Percentiles rank a stretch among this genome's conserved stretches.
Evolutionary conservation across 371 early-diverging fungal genomes (phyloP).

Genomic region (Batkoa obscura): DNA sequence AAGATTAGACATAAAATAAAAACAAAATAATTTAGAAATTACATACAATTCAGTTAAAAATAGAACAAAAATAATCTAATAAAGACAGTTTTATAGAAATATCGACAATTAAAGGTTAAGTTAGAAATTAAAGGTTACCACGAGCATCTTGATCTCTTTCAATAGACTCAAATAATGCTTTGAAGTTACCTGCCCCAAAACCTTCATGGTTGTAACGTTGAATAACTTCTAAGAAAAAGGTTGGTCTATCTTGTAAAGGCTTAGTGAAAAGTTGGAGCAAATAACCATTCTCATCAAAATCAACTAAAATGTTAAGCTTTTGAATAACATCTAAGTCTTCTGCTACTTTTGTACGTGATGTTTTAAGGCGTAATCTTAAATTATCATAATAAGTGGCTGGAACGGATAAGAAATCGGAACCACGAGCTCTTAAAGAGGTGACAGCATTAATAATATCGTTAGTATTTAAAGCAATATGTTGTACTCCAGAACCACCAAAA

Average conservation of each 20-base stretch:
- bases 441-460: conserved; percentile 71
- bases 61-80: too few relatives aligned
- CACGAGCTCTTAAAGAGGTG: conserved; percentile 56
- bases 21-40: too few relatives aligned
- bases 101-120: background rate
- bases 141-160: conserved; percentile 85
- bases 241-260: conserved; percentile 90
- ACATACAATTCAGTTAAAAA: too few relatives aligned
- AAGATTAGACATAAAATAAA: too few relatives aligned
- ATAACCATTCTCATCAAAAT: conserved; percentile 92
- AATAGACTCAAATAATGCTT: conserved; percentile 85
- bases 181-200: conserved; percentile 97
- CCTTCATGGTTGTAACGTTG: conserved; percentile 88
- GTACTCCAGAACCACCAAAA: conserved; percentile 84
- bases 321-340: conserved; percentile 70
- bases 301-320: conserved; percentile 75
- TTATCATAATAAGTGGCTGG: conserved; percentile 80
- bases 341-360: conserved; percentile 41
- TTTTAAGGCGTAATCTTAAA: conserved; percentile 45
- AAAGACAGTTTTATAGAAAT: too few relatives aligned
- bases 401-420: conserved; percentile 75
- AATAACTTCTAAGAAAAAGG: conserved; percentile 89
- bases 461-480: conserved; percentile 90
- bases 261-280: conserved; percentile 85
- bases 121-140: conserved; percentile 48